Evolutionary conservation across 306 rosid genomes (phyloP), one percentile per base, ranked within the genome.

Genomic region (Luffa acutangula): DNA sequence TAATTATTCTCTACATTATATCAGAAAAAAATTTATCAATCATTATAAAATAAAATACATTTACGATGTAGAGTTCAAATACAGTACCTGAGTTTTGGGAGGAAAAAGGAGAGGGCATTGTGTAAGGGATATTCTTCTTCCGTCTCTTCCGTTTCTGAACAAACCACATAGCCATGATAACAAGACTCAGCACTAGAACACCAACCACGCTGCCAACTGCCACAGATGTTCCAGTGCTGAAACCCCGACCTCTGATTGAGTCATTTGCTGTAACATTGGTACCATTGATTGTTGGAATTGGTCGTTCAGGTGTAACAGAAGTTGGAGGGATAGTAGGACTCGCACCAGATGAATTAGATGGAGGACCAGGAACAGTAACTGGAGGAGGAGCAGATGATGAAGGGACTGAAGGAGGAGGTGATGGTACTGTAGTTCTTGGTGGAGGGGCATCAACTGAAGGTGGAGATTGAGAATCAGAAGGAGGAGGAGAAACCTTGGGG

Each of bases 81-180:
- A 51, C 31, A 75, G 82, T 87, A 96, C 99, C 99, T 90, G 99
- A 96, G 87, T 89, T 91, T 66, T 93, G 98, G 71, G 97, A 95
- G n/a, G 98, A 91, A 77, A 83, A 88, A 51, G 99, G 99, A 66
- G 99, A 96, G 52, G 97, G 82, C 73, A 73, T 51, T 49, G 67
- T 79, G 83, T 89, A 91, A 63, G 85, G 87, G 82, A 59, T 63
- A 85, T 81, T 78, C 7, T 84, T 78, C 11, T 60, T 82, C 82
- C 53, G 81, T 86, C 87, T 86, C 90, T 89, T 93, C 52, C 81
- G 90, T 82, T 82, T 96, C 82, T 78, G 83, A 67, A 80, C 82
- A 79, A 93, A 87, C 91, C 92, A 91, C 77, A 89, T 78, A 7
- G 85, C 88, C 89, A 90, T 87, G 63, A 87, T 82, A 80, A 90